Evolutionary conservation across 2,329 filamentous ascomycete species (phyloP).

Genomic region (Penicillium brasilianum): DNA sequence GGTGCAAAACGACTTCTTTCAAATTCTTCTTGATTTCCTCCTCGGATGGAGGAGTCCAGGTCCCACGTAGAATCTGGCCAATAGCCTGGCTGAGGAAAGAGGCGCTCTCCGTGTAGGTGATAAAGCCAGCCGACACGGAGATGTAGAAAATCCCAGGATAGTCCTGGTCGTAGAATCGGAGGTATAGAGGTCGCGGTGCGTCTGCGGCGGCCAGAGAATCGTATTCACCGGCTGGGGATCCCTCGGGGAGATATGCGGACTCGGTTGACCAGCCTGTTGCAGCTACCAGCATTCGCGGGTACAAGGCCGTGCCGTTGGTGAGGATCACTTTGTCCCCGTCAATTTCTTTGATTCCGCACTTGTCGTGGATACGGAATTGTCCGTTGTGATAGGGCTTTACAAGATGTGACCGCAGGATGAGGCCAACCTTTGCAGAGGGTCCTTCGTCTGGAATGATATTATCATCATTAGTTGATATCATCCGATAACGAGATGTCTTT

Average conservation of each 20-base stretch:
- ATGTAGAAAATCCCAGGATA: slow-evolving; percentile 15
- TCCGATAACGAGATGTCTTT: background rate
- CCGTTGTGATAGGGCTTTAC: slow-evolving; percentile 12
- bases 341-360: slow-evolving; percentile 10
- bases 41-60: slow-evolving; percentile 11
- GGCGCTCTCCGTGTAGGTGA: slow-evolving; percentile 12
- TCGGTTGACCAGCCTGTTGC: slow-evolving; percentile 16
- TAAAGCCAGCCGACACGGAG: slow-evolving; percentile 11
- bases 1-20: slow-evolving; percentile 13
- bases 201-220: slow-evolving; percentile 12
- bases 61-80: slow-evolving; percentile 10
- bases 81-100: slow-evolving; percentile 12
- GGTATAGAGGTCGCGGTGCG: slow-evolving; percentile 7
- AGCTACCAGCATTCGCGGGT: slow-evolving; percentile 9
- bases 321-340: slow-evolving; percentile 8
- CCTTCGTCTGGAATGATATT: slow-evolving; percentile 1
- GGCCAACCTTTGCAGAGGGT: slow-evolving; percentile 12
- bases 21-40: slow-evolving; percentile 9
- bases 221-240: slow-evolving; percentile 10
- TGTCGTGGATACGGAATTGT: slow-evolving; percentile 12
- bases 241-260: slow-evolving; percentile 10
- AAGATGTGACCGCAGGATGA: slow-evolving; percentile 10
- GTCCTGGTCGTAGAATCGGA: slow-evolving; percentile 15
- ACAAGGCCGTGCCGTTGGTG: slow-evolving; percentile 8
- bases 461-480: background rate